These are phyloP conservation scores for Fonsecaea multimorphosa DNA, from an alignment of 2,329 filamentous ascomycete genomes.

Conservation along the genomic window DNA sequence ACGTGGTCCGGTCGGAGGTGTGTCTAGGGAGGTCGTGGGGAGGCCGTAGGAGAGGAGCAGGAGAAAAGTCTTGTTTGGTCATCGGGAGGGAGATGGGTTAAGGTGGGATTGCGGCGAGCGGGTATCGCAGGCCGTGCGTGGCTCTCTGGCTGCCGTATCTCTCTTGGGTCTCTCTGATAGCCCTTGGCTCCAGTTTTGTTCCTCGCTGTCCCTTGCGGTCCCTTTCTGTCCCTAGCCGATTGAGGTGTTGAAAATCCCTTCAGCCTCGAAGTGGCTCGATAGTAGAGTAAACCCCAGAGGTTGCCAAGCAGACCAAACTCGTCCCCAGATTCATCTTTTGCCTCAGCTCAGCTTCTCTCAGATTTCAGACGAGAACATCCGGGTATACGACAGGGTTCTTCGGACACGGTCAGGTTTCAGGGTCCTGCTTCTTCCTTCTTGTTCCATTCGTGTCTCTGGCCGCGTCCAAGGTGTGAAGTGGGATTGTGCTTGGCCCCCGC, in stretches of 20 bases:
- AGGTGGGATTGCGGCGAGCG: background rate
- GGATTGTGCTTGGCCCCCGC: conserved; percentile 24
- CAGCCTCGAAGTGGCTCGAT: background rate
- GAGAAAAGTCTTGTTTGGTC: background rate
- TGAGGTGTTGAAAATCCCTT: conserved; percentile 5
- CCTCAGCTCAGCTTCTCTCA: conserved; percentile 12
- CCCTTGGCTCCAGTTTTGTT: conserved; percentile 1
- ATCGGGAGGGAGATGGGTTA: background rate
- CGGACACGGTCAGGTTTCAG: conserved; percentile 7
- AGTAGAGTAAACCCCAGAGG: background rate
- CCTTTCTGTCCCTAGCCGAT: conserved; percentile 1
- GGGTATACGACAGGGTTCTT: conserved; percentile 14
- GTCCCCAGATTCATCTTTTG: background rate
- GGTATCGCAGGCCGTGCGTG: background rate
- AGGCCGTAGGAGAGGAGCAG: background rate
- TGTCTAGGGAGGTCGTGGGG: background rate
- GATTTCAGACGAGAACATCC: conserved; percentile 8
- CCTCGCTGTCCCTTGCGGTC: background rate
- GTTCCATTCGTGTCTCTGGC: conserved; percentile 19
- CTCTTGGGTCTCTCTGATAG: background rate
- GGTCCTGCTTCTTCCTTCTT: conserved; percentile 16
- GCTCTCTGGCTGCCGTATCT: background rate
- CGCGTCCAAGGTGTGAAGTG: conserved; percentile 10
- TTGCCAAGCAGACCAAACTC: conserved; percentile 1
- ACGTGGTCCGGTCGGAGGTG: background rate